phyloP scores from a whole-genome alignment of 352 stramenopile species.

The Globisporangium canariense region DNA sequence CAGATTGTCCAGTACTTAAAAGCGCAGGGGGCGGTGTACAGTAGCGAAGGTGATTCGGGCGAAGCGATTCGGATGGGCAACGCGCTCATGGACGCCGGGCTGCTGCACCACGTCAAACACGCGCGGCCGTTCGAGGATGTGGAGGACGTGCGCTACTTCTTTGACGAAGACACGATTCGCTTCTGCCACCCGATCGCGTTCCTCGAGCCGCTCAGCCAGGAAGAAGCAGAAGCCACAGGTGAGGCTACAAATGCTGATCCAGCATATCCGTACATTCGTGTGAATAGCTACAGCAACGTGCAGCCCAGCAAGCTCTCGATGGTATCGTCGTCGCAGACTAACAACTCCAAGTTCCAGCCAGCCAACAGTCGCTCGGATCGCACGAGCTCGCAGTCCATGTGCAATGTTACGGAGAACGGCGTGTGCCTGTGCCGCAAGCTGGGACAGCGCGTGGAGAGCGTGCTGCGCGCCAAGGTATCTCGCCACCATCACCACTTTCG shows the following conservation, averaged over 20 bases:
- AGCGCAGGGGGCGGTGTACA: constrained; percentile 16
- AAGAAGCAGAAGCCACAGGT: neutral
- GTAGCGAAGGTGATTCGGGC: constrained; percentile 13
- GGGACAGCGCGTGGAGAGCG: constrained; percentile 44
- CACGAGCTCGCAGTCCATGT: constrained; percentile 15
- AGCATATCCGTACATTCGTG: neutral
- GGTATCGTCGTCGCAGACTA: constrained; percentile 3
- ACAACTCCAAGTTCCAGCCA: constrained; percentile 8
- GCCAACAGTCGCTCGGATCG: constrained; percentile 8
- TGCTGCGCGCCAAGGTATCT: constrained; percentile 19
- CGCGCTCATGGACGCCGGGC: constrained; percentile 57
- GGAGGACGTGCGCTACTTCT: constrained; percentile 36
- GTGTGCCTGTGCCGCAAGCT: constrained; percentile 48
- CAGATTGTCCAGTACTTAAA: constrained; percentile 32
- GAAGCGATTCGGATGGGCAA: constrained; percentile 50
- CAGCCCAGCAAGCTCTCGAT: constrained; percentile 3
- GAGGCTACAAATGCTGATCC: neutral
- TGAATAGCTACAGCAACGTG: neutral
- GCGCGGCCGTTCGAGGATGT: constrained; percentile 26
- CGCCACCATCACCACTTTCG: constrained; percentile 17
- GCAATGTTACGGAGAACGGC: constrained; percentile 28
- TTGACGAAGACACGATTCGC: constrained; percentile 35
- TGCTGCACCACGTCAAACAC: constrained; percentile 52
- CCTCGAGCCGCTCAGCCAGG: constrained; percentile 8
- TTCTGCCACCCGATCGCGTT: constrained; percentile 24